Conservation (phyloP, 352 stramenopile genomes). For the Globisporangium irregulare region DNA sequence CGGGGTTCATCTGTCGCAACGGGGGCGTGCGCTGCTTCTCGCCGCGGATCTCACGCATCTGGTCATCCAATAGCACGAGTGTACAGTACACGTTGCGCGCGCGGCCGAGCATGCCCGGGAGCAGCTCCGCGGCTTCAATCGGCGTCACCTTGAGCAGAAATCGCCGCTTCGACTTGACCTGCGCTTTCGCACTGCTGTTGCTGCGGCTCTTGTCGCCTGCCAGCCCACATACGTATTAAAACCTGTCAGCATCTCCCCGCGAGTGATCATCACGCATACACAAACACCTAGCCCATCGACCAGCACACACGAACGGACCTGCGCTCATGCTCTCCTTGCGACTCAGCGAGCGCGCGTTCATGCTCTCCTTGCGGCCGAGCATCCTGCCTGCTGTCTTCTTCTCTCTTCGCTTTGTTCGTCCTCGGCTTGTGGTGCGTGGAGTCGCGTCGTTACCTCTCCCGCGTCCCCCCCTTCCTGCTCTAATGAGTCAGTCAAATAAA, state of each 20-base stretch:
- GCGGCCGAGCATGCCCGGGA: conserved; percentile 54
- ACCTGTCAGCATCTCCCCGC: background rate
- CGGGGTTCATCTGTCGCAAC: conserved; percentile 51
- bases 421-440: background rate
- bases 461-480: background rate
- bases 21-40: conserved; percentile 84
- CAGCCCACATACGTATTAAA: background rate
- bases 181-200: conserved; percentile 29
- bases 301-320: background rate
- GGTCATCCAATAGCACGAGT: conserved; percentile 75
- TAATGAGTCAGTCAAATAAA: background rate
- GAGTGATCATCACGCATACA: background rate
- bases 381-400: background rate
- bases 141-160: conserved; percentile 85
- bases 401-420: background rate
- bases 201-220: conserved; percentile 15
- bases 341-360: conserved; percentile 15
- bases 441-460: background rate
- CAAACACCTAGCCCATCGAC: background rate
- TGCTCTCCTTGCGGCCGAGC: conserved; percentile 16
- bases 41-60: conserved; percentile 85
- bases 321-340: conserved; percentile 16
- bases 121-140: conserved; percentile 73
- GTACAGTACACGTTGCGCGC: conserved; percentile 80
- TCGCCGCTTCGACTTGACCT: conserved; percentile 68